Evolutionary conservation across 352 stramenopile species (phyloP).

Genomic region (Globisporangium cystogenes): DNA sequence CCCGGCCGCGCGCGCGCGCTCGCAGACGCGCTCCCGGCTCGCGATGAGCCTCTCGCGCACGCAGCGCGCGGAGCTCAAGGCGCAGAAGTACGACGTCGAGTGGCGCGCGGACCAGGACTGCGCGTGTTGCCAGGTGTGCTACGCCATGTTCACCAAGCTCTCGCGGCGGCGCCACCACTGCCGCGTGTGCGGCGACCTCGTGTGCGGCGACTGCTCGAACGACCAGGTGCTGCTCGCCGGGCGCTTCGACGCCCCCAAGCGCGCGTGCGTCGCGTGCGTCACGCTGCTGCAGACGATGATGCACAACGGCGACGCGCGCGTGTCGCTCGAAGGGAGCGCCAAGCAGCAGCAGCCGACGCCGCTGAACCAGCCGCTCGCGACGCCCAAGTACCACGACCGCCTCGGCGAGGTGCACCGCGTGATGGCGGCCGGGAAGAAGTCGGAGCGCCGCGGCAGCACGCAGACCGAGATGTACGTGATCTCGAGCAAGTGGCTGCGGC

Average conservation of each 20-base stretch:
- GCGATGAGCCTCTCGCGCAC: conserved; percentile 11
- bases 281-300: conserved; percentile 53
- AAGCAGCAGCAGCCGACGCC: conserved; percentile 11
- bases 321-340: conserved; percentile 31
- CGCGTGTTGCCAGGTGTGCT: conserved; percentile 61
- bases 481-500: conserved; percentile 45
- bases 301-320: conserved; percentile 32
- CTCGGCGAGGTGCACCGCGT: conserved; percentile 63
- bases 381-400: conserved; percentile 51
- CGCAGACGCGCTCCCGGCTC: conserved; percentile 23
- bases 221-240: conserved; percentile 50
- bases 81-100: conserved; percentile 66
- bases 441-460: conserved; percentile 35
- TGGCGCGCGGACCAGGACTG: conserved; percentile 60
- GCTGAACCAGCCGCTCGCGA: conserved; percentile 13
- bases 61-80: conserved; percentile 18
- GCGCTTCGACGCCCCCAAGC: conserved; percentile 47
- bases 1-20: conserved; percentile 23
- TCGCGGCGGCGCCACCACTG: conserved; percentile 75
- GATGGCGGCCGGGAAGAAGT: conserved; percentile 56
- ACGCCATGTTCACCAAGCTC: conserved; percentile 66
- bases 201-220: conserved; percentile 67
- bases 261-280: conserved; percentile 56
- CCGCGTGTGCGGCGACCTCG: conserved; percentile 68
- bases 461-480: conserved; percentile 59